phyloP scores from a whole-genome alignment of 345 rosid species.

The Eucalyptus globulus region DNA sequence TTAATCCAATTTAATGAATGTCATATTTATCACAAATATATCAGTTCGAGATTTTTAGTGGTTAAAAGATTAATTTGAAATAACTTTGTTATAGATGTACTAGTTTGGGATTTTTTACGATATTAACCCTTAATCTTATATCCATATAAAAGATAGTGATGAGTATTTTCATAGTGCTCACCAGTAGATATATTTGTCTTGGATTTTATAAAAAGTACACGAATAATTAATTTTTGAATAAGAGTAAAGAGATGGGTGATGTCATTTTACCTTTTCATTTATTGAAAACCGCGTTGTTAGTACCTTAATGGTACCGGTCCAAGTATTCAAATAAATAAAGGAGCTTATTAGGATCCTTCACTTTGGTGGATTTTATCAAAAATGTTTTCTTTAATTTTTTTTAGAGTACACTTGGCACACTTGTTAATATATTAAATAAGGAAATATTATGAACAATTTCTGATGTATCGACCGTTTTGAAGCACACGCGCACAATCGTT shows the following conservation, averaged over 20 bases:
- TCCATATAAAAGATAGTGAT: neutral
- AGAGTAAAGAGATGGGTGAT: neutral
- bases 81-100: no score
- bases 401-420: neutral
- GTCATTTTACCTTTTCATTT: neutral
- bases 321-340: neutral
- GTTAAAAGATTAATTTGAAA: fast-evolving
- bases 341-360: neutral
- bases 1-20: no score
- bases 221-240: neutral
- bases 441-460: neutral
- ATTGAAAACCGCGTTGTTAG: neutral
- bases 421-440: no score
- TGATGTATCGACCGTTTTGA: neutral
- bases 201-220: neutral
- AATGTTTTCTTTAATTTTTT: neutral
- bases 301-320: neutral
- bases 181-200: no score
- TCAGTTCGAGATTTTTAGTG: no score
- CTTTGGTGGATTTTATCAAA: neutral
- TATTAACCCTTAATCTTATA: neutral
- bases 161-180: neutral
- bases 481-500: neutral
- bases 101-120: fast-evolving
- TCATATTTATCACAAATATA: no score